Percentiles rank a stretch among this genome's conserved stretches.
Conservation (phyloP, 2,329 filamentous ascomycete species). For the Nannizziopsis barbatae region DNA sequence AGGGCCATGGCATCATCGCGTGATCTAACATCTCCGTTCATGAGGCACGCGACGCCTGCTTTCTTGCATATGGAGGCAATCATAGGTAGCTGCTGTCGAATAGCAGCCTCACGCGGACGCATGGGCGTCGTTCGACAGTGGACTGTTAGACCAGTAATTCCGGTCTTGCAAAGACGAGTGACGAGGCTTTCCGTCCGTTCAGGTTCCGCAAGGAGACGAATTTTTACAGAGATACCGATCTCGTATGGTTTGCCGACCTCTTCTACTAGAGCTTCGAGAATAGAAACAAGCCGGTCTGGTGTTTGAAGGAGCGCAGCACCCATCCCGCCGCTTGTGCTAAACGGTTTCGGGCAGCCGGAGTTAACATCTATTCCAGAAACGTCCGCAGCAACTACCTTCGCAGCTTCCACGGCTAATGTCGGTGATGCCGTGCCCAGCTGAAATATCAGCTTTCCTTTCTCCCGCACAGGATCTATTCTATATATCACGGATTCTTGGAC, state of each 20-base stretch:
- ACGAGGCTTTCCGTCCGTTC: slow-evolving; percentile 69
- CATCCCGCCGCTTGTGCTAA: slow-evolving; percentile 90
- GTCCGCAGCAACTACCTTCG: slow-evolving; percentile 70
- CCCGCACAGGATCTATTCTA: slow-evolving; percentile 65
- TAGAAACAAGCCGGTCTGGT: slow-evolving; percentile 71
- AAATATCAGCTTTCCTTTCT: slow-evolving; percentile 68
- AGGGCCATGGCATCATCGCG: slow-evolving; percentile 62
- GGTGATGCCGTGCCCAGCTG: slow-evolving; percentile 85
- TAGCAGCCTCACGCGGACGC: slow-evolving; percentile 78
- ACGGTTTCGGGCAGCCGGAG: slow-evolving; percentile 95
- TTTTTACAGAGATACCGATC: slow-evolving; percentile 96
- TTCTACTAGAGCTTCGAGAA: slow-evolving; percentile 69
- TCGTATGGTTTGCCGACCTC: slow-evolving; percentile 66
- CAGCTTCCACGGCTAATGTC: slow-evolving; percentile 69
- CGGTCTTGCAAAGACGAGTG: slow-evolving; percentile 65
- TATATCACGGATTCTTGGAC: slow-evolving; percentile 62
- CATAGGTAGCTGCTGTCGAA: slow-evolving; percentile 77
- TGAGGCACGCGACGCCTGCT: slow-evolving; percentile 78
- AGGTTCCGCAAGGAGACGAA: slow-evolving; percentile 68
- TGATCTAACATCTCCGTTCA: slow-evolving; percentile 83
- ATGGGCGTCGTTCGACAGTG: slow-evolving; percentile 96
- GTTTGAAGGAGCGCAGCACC: slow-evolving; percentile 79
- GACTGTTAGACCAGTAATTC: slow-evolving; percentile 82
- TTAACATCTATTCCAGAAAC: slow-evolving; percentile 95
- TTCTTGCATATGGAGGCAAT: slow-evolving; percentile 68